Conservation (phyloP, 805 yeast genomes). For the Cyberlindnera maritima region DNA sequence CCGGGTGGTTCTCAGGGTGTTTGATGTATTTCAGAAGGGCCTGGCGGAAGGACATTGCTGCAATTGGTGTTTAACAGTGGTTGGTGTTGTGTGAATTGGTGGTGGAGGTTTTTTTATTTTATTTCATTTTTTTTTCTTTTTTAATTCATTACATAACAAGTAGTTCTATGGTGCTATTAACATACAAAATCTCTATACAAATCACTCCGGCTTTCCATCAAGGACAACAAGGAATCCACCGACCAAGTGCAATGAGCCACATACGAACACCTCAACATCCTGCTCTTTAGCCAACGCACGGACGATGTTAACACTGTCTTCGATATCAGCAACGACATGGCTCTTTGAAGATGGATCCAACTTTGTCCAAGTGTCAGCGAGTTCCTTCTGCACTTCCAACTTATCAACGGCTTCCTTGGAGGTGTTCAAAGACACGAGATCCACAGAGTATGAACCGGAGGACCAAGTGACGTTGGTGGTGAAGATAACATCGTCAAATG, state of each 20-base stretch:
- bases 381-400: slow-evolving; percentile 73
- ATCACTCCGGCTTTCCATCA: neutral
- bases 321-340: slow-evolving; percentile 70
- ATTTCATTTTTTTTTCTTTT: no score
- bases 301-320: slow-evolving; percentile 60
- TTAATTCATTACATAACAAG: no score
- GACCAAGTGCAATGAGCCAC: slow-evolving; percentile 91
- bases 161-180: no score
- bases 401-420: slow-evolving; percentile 75
- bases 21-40: slow-evolving; percentile 49
- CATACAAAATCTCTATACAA: no score
- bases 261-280: slow-evolving; percentile 73
- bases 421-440: slow-evolving; percentile 81
- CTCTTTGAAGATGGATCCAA: slow-evolving; percentile 43
- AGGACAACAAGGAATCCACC: slow-evolving; percentile 87
- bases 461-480: slow-evolving; percentile 93
- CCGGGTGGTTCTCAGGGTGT: slow-evolving; percentile 38
- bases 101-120: neutral
- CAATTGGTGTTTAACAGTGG: neutral
- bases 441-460: slow-evolving; percentile 73
- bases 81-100: no score
- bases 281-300: slow-evolving; percentile 27
- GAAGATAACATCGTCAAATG: slow-evolving; percentile 77
- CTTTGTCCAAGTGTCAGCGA: slow-evolving; percentile 67
- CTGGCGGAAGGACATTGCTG: slow-evolving; percentile 33